Evolutionary conservation across 2,329 filamentous ascomycete genomes (phyloP), one percentile per base, ranked within the genome.

Genomic region (Pseudocercospora eumusae): DNA sequence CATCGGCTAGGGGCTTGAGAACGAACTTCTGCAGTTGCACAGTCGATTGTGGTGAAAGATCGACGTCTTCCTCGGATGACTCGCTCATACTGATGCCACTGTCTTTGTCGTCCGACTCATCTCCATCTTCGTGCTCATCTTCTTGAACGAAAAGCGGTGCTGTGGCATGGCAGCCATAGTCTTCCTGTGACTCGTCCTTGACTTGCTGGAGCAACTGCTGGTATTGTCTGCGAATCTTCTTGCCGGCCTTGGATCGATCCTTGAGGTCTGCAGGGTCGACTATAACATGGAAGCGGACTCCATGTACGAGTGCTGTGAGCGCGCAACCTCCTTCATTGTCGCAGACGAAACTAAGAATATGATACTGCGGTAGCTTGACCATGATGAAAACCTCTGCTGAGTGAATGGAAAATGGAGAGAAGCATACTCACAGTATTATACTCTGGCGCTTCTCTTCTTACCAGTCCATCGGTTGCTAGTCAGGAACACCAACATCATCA

Each of bases 221-320:
- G 52, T 73, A 74, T 25, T 69, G 56, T 25, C 64, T 64, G 18
- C 66, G 53, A 4, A 66, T 64, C 44, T 63, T 63, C 47, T 65
- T 67, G 4, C 64, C 60, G 8, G 65, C 59, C 15, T 67, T 68
- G 2, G 61, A 61, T 23, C 65, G 55, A 59, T 64, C 64, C 47
- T 68, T 54, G 11, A 74, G 59, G 13, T 68, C 61, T 18, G 64
- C 59, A 1, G 64, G 59, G 15, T 75, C 70, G n/a, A 71, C 70
- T 45, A 73, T 71, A 50, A 74, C 64, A 63, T 76, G 74, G 25
- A 73, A 74, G 8, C 73, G 68, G 6, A 68, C 61, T n/a, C 69
- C 66, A 57, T 73, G 68, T 27, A 70, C 64, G n/a, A 70, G 61
- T 2, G 68, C 70, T 0, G 73, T 76, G 27, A 76, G 57, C 7